Evolutionary conservation across 2,329 filamentous ascomycete genomes (phyloP), one percentile per base, ranked within the genome.

Genomic region (Fusarium oxysporum): DNA sequence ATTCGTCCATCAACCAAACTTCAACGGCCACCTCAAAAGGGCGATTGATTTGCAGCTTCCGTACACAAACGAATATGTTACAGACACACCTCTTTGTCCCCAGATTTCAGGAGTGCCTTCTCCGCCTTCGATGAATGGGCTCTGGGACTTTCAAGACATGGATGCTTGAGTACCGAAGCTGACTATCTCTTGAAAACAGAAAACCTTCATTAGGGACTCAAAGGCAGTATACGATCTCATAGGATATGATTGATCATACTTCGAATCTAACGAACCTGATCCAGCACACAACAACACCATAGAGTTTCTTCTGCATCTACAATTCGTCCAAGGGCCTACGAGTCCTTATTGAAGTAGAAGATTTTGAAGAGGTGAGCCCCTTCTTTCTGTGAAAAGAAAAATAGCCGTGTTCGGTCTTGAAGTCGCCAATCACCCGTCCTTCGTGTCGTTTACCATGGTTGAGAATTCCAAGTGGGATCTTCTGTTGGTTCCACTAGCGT

Each of bases 31-130:
- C 57, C 45, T 53, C 43, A 45, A 55, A 72, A 54, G 51, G 33
- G 65, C 38, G 57, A 51, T 66, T 65, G 47, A 44, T 60, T 56
- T 55, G 37, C 40, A 40, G 28, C 51, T 51, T 47, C 48, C 21
- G 21, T 43, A 45, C 23, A 65, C 37, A 43, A 25, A 47, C 35
- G 37, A 38, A 43, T 16, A 16, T 32, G 45, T 53, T 64, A 72
- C 70, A 69, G n/a, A 53, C 68, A 73, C 76, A 53, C 76, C 70
- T 62, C 64, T 63, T 48, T 35, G 61, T 60, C 76, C 70, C 75
- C 76, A 77, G 76, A 77, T 77, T 77, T 77, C 76, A 77, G 76
- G 76, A 74, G 66, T 60, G 62, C 60, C 66, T 43, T 69, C 74
- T 60, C 70, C 75, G 53, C 68, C 62, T 58, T 65, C 47, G 32